A percentile compares a stretch with the other conserved stretches of the same genome.
phyloP scores from a whole-genome alignment of 768 basidiomycete species.

The Lanmaoa rubissima region DNA sequence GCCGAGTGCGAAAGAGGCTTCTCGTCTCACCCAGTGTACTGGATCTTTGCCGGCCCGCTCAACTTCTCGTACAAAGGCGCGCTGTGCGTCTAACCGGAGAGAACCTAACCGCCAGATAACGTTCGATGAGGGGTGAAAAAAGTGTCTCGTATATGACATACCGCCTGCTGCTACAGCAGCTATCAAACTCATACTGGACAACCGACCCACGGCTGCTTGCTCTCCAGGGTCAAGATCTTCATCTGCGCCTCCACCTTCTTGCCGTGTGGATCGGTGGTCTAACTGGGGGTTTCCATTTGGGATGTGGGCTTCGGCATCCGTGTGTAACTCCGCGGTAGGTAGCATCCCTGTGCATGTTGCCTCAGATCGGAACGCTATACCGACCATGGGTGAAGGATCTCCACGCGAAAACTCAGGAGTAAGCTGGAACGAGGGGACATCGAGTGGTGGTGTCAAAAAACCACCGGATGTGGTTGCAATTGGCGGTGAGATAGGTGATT shows the following conservation, averaged over 20 bases:
- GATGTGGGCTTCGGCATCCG: slow-evolving; percentile 7
- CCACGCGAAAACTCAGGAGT: slow-evolving; percentile 11
- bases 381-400: slow-evolving; percentile 15
- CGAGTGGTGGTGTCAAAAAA: slow-evolving; percentile 9
- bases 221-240: slow-evolving; percentile 47
- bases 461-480: slow-evolving; percentile 20
- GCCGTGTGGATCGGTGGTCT: slow-evolving; percentile 16
- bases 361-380: slow-evolving; percentile 18
- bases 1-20: slow-evolving; percentile 86
- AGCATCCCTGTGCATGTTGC: slow-evolving; percentile 3
- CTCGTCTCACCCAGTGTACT: slow-evolving; percentile 76
- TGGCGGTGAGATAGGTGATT: slow-evolving; percentile 28
- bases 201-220: slow-evolving; percentile 80
- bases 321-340: slow-evolving; percentile 6
- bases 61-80: slow-evolving; percentile 72
- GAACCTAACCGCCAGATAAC: slow-evolving; percentile 40
- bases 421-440: slow-evolving; percentile 17
- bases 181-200: slow-evolving; percentile 92
- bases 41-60: slow-evolving; percentile 62
- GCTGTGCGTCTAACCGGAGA: slow-evolving; percentile 52
- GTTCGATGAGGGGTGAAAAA: slow-evolving; percentile 5
- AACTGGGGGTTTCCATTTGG: slow-evolving; percentile 13
- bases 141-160: slow-evolving; percentile 35
- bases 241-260: slow-evolving; percentile 30
- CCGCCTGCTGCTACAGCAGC: slow-evolving; percentile 82